Conservation (phyloP, 2,329 filamentous ascomycete genomes). For the Thermomyces lanuginosus region DNA sequence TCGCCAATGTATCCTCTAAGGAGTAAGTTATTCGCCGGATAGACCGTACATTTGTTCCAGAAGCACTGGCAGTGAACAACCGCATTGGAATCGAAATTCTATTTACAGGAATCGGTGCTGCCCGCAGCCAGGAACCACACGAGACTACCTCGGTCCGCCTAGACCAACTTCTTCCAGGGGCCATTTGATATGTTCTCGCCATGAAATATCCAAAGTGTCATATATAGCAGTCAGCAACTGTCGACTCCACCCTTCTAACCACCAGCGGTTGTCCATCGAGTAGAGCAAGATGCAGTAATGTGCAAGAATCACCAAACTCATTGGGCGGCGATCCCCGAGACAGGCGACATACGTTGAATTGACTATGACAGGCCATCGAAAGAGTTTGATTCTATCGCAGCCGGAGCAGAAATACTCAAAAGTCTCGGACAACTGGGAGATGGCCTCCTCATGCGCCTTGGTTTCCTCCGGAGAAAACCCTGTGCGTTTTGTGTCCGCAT, state of each 20-base stretch:
- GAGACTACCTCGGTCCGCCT: background rate
- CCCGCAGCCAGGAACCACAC: too few species aligned
- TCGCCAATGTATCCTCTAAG: too few species aligned
- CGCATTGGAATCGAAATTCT: too few species aligned
- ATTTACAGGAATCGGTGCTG: too few species aligned
- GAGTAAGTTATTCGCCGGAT: too few species aligned
- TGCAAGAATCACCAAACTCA: slow-evolving; percentile 47
- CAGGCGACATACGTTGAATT: slow-evolving; percentile 48
- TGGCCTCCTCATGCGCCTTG: slow-evolving; percentile 11
- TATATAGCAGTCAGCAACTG: slow-evolving; percentile 49
- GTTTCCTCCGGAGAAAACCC: slow-evolving; percentile 9
- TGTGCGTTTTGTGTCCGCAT: slow-evolving; percentile 8
- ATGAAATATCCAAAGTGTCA: slow-evolving; percentile 8
- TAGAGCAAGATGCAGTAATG: slow-evolving; percentile 51
- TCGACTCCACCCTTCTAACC: slow-evolving; percentile 49
- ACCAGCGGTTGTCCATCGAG: slow-evolving; percentile 47
- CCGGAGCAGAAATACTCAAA: slow-evolving; percentile 10
- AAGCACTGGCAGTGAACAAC: too few species aligned
- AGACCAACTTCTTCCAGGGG: slow-evolving; percentile 11
- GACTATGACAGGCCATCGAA: slow-evolving; percentile 45
- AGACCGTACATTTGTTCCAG: too few species aligned
- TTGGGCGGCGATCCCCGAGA: slow-evolving; percentile 41
- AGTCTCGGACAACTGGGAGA: slow-evolving; percentile 9
- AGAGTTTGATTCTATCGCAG: slow-evolving; percentile 26
- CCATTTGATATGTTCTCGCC: slow-evolving; percentile 11